Base-by-base conservation (phyloP, 345 rosid species). In the Trapa bicornis region DNA sequence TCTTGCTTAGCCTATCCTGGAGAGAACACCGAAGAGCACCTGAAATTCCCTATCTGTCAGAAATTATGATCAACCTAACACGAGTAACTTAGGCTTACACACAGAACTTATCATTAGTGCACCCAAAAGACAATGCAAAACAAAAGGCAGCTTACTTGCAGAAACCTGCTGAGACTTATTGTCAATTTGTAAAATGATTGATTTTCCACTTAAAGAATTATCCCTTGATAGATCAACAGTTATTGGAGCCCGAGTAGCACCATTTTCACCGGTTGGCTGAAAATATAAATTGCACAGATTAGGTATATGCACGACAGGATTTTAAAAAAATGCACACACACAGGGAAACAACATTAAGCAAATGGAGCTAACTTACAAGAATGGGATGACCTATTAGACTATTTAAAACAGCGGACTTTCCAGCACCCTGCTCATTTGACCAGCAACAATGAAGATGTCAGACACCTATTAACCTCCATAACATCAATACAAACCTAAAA, bases 251-350 rank as follows among this genome's bases (percentile, higher is more conserved):
- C 98, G 88, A 36, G 99, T 95, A 75, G 98, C 99, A 72, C 98
- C 99, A 78, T 91, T 95, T 85, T 92, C 99, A 75, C 99, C 98
- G 37, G 99, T 91, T 33, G 99, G 99, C 97, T 95, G 81, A 11
- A 32, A 58, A 58, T 33, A 32, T 8, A 58, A 58, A 4, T 32
- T 58, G 29, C 9, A 12, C 63, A 32, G 7, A 38, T 29, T 11
- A 58, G 37, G 7, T 32, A 8, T 33, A 4, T 2, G 10, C 37
- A 32, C 12, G 6, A 11, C 63, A 35, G 35, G 4, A 8, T 35
- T 3, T 2, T 32, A 33, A 58, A 58, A 52, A 52, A 6, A 41
- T 41, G 43, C 7, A 41, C 7, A 22, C 29, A 22, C 29, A 22
- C 29, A 22, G 29, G 29, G 29, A 41, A 52, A n/a, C 29, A 57